Evolutionary conservation across 2,329 filamentous ascomycete species (phyloP).

Genomic region (Fusarium sp.): DNA sequence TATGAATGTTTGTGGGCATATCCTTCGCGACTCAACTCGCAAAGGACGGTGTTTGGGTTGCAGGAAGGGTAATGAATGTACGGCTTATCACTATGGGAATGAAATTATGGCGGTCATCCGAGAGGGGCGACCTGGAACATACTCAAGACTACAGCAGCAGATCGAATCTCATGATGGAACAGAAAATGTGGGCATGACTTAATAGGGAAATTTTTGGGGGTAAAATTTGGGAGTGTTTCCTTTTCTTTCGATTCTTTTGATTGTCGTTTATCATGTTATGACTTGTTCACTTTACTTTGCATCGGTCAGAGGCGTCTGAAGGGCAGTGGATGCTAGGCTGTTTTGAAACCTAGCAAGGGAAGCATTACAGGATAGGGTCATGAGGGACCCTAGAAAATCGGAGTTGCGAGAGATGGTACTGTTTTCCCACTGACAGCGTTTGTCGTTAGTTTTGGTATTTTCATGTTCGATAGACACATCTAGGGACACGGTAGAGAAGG

Average conservation of each 20-base stretch:
- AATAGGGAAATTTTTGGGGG: conserved; percentile 31
- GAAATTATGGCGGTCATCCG: neutral
- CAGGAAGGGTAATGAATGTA: conserved; percentile 20
- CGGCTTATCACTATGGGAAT: conserved; percentile 27
- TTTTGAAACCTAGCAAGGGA: conserved; percentile 17
- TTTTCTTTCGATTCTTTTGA: conserved; percentile 37
- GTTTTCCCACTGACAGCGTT: conserved; percentile 27
- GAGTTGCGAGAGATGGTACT: conserved; percentile 32
- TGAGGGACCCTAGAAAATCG: conserved; percentile 31
- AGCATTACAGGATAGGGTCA: conserved; percentile 24
- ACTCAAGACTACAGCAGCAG: conserved; percentile 29
- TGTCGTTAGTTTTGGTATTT: conserved; percentile 22
- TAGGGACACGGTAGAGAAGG: conserved; percentile 30
- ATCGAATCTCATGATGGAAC: conserved; percentile 35
- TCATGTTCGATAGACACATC: conserved; percentile 32
- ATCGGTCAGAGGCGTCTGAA: conserved; percentile 41
- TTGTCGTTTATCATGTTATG: conserved; percentile 38
- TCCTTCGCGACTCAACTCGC: conserved; percentile 16
- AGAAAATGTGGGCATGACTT: conserved; percentile 36
- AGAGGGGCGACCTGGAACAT: neutral
- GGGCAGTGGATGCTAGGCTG: conserved; percentile 17
- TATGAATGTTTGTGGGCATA: conserved; percentile 28
- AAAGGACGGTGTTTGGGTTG: conserved; percentile 21
- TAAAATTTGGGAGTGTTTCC: conserved; percentile 27
- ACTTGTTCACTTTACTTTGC: conserved; percentile 25